phyloP scores from a whole-genome alignment of 352 stramenopile genomes.

The Phytophthora crassamura region DNA sequence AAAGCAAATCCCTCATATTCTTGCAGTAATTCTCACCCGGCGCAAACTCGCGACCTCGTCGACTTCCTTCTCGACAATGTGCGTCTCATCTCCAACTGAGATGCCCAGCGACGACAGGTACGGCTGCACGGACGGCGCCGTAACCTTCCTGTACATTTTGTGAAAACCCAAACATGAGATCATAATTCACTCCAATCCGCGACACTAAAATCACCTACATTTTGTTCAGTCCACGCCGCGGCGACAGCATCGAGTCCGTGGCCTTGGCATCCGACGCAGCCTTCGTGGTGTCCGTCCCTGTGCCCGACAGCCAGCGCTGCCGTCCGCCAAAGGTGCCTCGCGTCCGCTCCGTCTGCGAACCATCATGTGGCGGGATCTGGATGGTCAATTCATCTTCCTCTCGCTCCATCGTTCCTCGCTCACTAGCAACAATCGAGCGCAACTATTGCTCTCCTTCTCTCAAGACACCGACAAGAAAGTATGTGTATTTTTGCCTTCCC shows the following conservation, averaged over 20 bases:
- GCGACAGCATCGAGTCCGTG: conserved; percentile 51
- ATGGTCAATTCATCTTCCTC: conserved; percentile 77
- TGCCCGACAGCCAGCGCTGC: conserved; percentile 73
- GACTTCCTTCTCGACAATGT: conserved; percentile 84
- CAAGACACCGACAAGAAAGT: background rate
- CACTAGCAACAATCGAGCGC: background rate
- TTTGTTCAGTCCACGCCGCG: conserved; percentile 53
- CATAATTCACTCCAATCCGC: background rate
- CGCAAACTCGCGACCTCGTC: conserved; percentile 76
- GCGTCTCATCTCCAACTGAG: conserved; percentile 71
- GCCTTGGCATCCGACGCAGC: conserved; percentile 45
- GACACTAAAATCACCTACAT: conserved; percentile 28
- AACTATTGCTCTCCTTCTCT: too few relatives aligned
- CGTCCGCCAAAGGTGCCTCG: conserved; percentile 73
- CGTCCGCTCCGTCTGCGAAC: conserved; percentile 74
- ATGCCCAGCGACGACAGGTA: conserved; percentile 82
- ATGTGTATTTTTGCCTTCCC: background rate
- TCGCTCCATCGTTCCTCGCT: conserved; percentile 44
- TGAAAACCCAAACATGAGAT: background rate
- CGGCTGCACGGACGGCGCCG: conserved; percentile 68
- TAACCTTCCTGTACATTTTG: conserved; percentile 52
- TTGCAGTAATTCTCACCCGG: conserved; percentile 39
- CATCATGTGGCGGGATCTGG: conserved; percentile 72
- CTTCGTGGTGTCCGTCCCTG: conserved; percentile 24
- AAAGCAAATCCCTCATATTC: background rate